Evolutionary conservation across 331 rosid genomes (phyloP), one percentile per base, ranked within the genome.

Genomic region (Pyrus hybrid): DNA sequence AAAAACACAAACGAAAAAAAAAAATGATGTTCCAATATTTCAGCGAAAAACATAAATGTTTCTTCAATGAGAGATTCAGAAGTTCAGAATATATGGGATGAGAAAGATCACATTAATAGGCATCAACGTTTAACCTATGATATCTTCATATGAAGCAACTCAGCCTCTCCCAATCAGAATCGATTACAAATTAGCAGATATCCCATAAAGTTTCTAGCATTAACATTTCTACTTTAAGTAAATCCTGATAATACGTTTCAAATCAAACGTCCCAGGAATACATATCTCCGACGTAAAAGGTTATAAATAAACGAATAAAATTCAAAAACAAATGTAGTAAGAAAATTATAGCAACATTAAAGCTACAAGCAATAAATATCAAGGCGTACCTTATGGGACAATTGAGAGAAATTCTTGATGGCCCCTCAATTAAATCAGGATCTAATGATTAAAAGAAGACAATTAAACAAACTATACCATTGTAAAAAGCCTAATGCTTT

Each of bases 331-430:
- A 65, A 47, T n/a, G 21, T 77, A 14, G 43, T 41, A 35, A 13
- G 13, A 72, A 53, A 63, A 53, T 6, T 22, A 67, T 66, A 53
- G 57, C 63, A 57, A 71, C 32, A 78, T 67, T 30, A 77, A 30
- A 67, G 18, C 47, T 60, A 57, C 67, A 81, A 74, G 75, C 72
- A 76, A 80, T 73, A 30, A 80, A 78, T 69, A 79, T 13, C 8
- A 32, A 29, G 57, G 32, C 80, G 80, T 86, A 95, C 99, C 97
- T 95, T 90, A 95, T 95, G 35, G 97, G 99, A 83, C 99, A 95
- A 86, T 85, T 91, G 66, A 95, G 97, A 65, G 93, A 89, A 84
- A 95, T 87, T 78, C 87, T 88, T 6, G 97, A 95, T 64, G 92
- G 85, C 60, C 97, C 97, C 86, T 90, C 99, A 18, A 89, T 85